Conservation (phyloP, 371 early-diverging fungal genomes). For the Phascolomyces articulosus region DNA sequence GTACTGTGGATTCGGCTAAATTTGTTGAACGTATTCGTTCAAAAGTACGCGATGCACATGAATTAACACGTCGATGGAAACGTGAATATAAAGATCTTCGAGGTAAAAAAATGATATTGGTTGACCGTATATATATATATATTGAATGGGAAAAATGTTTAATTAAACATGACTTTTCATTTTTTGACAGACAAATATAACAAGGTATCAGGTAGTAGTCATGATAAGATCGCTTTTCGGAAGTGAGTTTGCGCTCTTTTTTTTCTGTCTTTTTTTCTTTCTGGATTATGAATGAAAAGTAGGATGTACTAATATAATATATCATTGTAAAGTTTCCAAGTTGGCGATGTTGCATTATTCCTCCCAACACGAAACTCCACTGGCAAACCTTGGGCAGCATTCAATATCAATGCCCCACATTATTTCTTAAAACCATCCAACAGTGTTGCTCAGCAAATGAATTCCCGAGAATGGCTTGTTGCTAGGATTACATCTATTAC, state of each 20-base stretch:
- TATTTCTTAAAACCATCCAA: conserved; percentile 68
- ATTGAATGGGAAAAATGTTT: too few species aligned
- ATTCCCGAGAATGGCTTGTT: conserved; percentile 71
- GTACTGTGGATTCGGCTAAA: conserved; percentile 29
- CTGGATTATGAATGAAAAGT: too few species aligned
- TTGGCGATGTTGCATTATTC: conserved; percentile 74
- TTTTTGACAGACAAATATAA: conserved; percentile 56
- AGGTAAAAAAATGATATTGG: conserved; percentile 44
- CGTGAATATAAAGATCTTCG: conserved; percentile 40
- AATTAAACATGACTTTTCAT: too few species aligned
- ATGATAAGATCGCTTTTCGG: conserved; percentile 67
- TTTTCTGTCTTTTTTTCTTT: background rate
- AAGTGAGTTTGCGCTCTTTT: too few species aligned
- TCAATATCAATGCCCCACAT: conserved; percentile 79
- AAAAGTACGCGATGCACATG: conserved; percentile 51
- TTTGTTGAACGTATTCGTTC: conserved; percentile 43
- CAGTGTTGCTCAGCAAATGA: conserved; percentile 38
- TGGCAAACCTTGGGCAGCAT: conserved; percentile 82
- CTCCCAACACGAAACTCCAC: conserved; percentile 74
- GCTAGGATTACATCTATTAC: conserved; percentile 67
- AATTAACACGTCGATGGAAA: conserved; percentile 39
- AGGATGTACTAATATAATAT: too few species aligned
- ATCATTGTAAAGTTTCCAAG: conserved; percentile 63
- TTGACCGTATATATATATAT: too few species aligned
- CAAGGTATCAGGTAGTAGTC: conserved; percentile 30